Evolutionary conservation across 345 rosid genomes (phyloP).

Genomic region (Clausena lansium): DNA sequence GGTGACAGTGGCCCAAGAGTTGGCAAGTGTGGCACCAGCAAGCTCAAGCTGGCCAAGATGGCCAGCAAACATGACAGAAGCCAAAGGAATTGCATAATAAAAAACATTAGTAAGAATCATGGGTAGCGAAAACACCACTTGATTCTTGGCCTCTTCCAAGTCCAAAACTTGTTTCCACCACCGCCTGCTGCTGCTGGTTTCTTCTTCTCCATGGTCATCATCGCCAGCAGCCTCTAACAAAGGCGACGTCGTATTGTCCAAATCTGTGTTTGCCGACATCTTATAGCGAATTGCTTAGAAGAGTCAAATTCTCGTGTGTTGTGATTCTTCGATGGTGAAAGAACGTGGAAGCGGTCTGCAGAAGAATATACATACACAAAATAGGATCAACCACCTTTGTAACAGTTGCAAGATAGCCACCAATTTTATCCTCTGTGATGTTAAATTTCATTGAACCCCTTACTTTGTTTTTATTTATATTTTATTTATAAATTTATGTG

Average conservation of each 20-base stretch:
- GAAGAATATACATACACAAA: too few species aligned
- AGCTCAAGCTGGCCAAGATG: not conserved
- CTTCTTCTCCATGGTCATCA: not conserved
- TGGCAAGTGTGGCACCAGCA: not conserved
- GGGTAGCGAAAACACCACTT: not conserved
- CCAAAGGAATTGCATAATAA: not conserved
- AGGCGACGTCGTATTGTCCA: not conserved
- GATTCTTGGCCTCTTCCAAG: not conserved
- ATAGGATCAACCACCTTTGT: too few species aligned
- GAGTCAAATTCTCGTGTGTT: too few species aligned
- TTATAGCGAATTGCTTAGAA: too few species aligned
- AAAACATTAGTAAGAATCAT: not conserved
- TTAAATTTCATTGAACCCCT: too few species aligned
- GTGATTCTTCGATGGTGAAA: too few species aligned
- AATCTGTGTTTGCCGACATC: too few species aligned
- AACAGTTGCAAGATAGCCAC: too few species aligned
- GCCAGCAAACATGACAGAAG: not conserved
- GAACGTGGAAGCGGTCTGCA: too few species aligned
- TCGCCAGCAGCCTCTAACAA: not conserved
- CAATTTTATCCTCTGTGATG: too few species aligned
- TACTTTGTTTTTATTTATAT: too few species aligned
- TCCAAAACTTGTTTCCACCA: not conserved
- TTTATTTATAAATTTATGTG: too few species aligned
- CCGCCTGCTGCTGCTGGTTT: not conserved
- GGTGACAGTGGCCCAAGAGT: not conserved